Conservation (phyloP, 139 green algal species). For the Raphidocelis subcapitata region DNA sequence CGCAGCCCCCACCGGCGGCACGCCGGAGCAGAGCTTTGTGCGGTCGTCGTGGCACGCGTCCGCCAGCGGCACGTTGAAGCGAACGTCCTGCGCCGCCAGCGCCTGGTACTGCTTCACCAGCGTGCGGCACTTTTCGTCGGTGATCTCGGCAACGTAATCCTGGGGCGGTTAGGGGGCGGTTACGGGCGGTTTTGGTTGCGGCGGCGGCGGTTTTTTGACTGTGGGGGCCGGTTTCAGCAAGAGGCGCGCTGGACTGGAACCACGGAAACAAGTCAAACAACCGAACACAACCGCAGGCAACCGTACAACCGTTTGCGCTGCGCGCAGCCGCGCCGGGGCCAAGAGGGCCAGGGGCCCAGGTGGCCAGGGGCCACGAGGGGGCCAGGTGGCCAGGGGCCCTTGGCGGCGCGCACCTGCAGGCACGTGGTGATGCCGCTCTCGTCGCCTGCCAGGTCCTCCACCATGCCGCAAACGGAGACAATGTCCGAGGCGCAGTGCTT, state of each 20-base stretch:
- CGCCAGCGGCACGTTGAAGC: conserved; percentile 77
- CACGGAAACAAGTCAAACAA: background rate
- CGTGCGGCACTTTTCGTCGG: conserved; percentile 38
- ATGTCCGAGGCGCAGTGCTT: conserved; percentile 50
- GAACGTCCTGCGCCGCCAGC: conserved; percentile 78
- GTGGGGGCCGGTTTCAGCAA: conserved; percentile 37
- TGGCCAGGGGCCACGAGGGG: too few relatives aligned
- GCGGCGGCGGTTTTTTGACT: too few relatives aligned
- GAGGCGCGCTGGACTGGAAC: background rate
- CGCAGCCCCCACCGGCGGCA: conserved; percentile 57
- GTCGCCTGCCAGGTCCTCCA: conserved; percentile 17
- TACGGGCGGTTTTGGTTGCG: too few relatives aligned
- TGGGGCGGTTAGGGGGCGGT: conserved; percentile 25
- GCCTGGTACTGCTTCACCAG: conserved; percentile 59
- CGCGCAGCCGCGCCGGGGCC: too few relatives aligned
- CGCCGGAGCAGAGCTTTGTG: conserved; percentile 48
- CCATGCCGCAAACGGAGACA: conserved; percentile 50
- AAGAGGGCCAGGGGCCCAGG: too few relatives aligned
- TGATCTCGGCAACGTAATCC: conserved; percentile 43
- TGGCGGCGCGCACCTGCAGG: conserved; percentile 12
- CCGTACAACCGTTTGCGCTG: too few relatives aligned
- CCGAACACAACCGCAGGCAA: background rate
- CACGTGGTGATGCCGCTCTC: background rate
- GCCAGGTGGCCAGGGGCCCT: background rate
- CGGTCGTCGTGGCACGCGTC: conserved; percentile 70